These are phyloP conservation scores for Eremochloa ophiuroides DNA, from an alignment of 176 grass and related monocot genomes.

Conservation along the genomic window DNA sequence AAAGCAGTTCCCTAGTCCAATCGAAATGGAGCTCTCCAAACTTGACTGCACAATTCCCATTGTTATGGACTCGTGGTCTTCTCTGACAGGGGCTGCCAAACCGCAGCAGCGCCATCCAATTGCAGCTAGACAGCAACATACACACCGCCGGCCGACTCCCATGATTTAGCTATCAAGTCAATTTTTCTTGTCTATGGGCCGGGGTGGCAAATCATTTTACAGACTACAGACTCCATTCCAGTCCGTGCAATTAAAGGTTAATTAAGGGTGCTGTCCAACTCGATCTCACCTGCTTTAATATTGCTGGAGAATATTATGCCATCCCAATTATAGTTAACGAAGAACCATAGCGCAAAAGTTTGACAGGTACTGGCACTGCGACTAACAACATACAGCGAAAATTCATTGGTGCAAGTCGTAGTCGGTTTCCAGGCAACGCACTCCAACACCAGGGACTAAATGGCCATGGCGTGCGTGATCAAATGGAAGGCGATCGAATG, in stretches of 20 bases:
- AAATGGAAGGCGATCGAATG: neutral
- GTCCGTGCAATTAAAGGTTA: neutral
- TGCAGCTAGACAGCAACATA: neutral
- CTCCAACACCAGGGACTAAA: neutral
- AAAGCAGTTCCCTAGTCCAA: neutral
- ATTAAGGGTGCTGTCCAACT: neutral
- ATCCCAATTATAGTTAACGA: neutral
- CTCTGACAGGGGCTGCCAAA: slow-evolving; percentile 9
- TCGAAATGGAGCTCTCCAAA: neutral
- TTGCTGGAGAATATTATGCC: neutral
- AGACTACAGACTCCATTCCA: neutral
- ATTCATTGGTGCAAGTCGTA: slow-evolving; percentile 12
- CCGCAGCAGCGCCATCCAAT: neutral
- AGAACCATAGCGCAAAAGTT: neutral
- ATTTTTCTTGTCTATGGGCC: neutral
- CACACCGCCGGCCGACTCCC: neutral
- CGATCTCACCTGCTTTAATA: neutral
- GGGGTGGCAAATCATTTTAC: slow-evolving; percentile 7
- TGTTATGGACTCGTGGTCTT: slow-evolving; percentile 16
- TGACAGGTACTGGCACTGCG: neutral
- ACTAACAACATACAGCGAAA: neutral
- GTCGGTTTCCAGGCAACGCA: neutral
- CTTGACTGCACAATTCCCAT: neutral
- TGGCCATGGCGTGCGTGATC: neutral
- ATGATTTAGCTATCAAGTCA: neutral